Evolutionary conservation across 495 filamentous ascomycete genomes (phyloP), one percentile per base, ranked within the genome.

Genomic region (Aeminium ludgeri): DNA sequence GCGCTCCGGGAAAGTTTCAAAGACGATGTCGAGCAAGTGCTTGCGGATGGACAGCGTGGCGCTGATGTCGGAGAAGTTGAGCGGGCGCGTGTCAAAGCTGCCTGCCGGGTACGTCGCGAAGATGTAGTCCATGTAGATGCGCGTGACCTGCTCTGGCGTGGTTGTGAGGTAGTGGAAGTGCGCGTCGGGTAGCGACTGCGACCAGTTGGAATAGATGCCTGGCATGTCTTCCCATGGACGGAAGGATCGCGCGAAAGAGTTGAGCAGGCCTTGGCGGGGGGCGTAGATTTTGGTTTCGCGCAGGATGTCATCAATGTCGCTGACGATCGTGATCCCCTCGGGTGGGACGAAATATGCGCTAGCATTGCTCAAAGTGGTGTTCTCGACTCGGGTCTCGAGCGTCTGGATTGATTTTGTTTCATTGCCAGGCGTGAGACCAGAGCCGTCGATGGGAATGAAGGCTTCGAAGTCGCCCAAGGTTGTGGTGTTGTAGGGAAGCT

Each of bases 131-230:
- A 82, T 82, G 60, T 85, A 86, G 45, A 74, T 75, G 6, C 80
- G 62, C 0, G 81, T 83, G 11, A 73, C 63, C 56, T 86, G 81
- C 58, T 86, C 80, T 0, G 81, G 81, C 2, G 81, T 86, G 0
- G 81, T 86, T 7, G 80, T 86, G 20, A 86, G 68, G 56, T 86
- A 86, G 57, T 86, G 80, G 63, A 85, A 86, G 55, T 85, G 82
- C 46, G 74, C 63, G 49, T 76, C 57, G 2, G 66, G 65, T n/a
- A 78, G 59, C 27, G 57, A 64, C 10, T 55, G 55, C 0, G 70
- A 73, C 75, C 76, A 79, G 42, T 79, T 76, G 27, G 69, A 65
- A 55, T 82, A 81, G 46, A 80, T 70, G 4, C 69, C 69, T 0
- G 81, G 80, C 81, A 86, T 86, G 54, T 86, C 74, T 60, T 78